Base-by-base conservation (phyloP, 495 filamentous ascomycete genomes). In the Paragyromitra xinjiangensis region DNA sequence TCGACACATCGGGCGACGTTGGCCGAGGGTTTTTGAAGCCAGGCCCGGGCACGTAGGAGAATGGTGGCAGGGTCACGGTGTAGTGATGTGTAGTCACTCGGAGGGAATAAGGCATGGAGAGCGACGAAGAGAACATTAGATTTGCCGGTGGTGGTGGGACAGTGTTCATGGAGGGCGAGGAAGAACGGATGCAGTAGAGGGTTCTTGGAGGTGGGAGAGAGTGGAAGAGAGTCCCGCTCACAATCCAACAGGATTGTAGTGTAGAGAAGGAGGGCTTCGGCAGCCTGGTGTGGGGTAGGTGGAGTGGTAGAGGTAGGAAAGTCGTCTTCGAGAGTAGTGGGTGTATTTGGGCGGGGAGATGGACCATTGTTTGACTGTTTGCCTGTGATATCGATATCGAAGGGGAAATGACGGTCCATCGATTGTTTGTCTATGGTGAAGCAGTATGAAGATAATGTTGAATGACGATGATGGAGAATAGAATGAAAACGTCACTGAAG, bases 91-190 rank as follows among this genome's bases (percentile, higher is more conserved):
- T 34, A 64, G 11, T 64, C 24, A 4, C 34, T 1, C 2, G 24
- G 63, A 0, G 62, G 62, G 24, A 65, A 65, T 40, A 64, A 24
- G 26, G 42, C 63, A 12, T 65, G 42, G 40, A 65, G 62, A 11
- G 50, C 22, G 24, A 48, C 42, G 6, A 50, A 65, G 1, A 50
- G 42, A 14, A 65, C 0, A 5, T 29, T 48, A 0, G 63, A n/a
- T 29, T 65, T 50, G 1, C 42, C 63, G 5, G 19, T n/a, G n/a
- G 59, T 16, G 1, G 26, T 4, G 14, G 63, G 63, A n/a, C 42
- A 65, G 12, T 50, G 6, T 16, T 65, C 42, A 22, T 50, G 63
- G 3, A 50, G 40, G 5, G 63, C 40, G 22, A 34, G 3, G 22
- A 65, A 48, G 24, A 65, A 65, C 0, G 40, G 40, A 34, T 65